These are phyloP conservation scores for Cynara cardunculus DNA, from an alignment of 129 eudicot species.

Conservation along the genomic window DNA sequence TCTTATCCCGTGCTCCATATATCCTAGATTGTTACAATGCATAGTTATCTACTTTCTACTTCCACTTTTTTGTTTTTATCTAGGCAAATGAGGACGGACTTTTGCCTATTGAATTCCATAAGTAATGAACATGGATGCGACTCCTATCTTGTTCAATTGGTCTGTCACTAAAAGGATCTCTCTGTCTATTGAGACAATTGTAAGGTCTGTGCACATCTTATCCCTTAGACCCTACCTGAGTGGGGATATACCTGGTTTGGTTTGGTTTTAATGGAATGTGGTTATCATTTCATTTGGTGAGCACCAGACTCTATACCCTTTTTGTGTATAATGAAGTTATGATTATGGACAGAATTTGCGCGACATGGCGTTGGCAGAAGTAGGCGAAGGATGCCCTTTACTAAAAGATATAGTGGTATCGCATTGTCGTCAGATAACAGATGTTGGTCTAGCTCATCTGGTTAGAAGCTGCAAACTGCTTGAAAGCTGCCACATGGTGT, in stretches of 20 bases:
- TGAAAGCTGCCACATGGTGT: slow-evolving; percentile 87
- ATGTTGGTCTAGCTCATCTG: slow-evolving; percentile 61
- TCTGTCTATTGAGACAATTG: too few species aligned
- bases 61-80: too few species aligned
- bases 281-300: background rate
- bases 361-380: slow-evolving; percentile 68
- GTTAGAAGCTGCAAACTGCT: slow-evolving; percentile 52
- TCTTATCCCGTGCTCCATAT: too few species aligned
- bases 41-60: too few species aligned
- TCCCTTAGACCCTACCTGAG: too few species aligned
- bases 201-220: too few species aligned
- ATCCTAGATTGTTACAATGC: too few species aligned
- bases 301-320: background rate
- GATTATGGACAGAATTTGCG: slow-evolving; percentile 51
- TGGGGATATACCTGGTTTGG: too few species aligned
- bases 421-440: slow-evolving; percentile 83
- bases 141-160: too few species aligned
- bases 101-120: background rate
- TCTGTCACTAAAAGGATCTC: too few species aligned
- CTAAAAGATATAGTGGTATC: slow-evolving; percentile 77
- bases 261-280: background rate
- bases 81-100: too few species aligned
- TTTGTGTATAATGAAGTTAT: background rate
- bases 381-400: slow-evolving; percentile 76
- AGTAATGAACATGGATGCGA: background rate